phyloP scores from a whole-genome alignment of 768 basidiomycete genomes.

The Rhizopogon rudus region DNA sequence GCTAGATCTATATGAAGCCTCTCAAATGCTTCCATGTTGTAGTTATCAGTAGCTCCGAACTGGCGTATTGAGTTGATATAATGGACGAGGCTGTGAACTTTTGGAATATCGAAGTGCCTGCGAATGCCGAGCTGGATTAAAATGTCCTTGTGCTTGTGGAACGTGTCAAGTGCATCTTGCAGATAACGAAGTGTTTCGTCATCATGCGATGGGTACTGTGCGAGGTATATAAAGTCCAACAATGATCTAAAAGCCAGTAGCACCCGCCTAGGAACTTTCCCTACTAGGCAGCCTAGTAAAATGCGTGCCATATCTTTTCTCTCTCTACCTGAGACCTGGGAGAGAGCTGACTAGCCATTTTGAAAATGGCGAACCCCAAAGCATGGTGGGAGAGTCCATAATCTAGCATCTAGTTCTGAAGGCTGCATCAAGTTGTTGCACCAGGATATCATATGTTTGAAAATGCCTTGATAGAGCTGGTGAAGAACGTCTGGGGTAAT shows the following conservation, averaged over 20 bases:
- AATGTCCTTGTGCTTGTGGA: slow-evolving; percentile 11
- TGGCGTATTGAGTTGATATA: slow-evolving; percentile 5
- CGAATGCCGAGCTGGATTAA: slow-evolving; percentile 7
- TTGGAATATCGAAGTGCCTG: slow-evolving; percentile 7
- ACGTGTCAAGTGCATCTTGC: slow-evolving; percentile 1
- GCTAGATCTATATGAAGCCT: slow-evolving; percentile 33
- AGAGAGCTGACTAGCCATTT: too few relatives aligned
- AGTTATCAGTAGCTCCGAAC: slow-evolving; percentile 34
- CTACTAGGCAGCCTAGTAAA: slow-evolving; percentile 19
- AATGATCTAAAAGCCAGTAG: slow-evolving; percentile 26
- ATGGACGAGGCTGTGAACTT: slow-evolving; percentile 6
- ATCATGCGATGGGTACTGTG: slow-evolving; percentile 30
- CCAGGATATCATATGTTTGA: slow-evolving; percentile 24
- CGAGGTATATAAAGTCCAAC: slow-evolving; percentile 33
- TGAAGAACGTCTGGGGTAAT: slow-evolving; percentile 23
- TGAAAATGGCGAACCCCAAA: too few relatives aligned
- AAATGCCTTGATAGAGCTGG: slow-evolving; percentile 22
- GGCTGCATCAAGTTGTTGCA: too few relatives aligned
- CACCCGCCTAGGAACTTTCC: slow-evolving; percentile 20
- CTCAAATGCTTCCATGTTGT: slow-evolving; percentile 27
- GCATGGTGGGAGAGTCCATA: too few relatives aligned
- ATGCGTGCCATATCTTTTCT: too few relatives aligned
- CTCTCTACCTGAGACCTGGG: too few relatives aligned
- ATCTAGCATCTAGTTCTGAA: too few relatives aligned
- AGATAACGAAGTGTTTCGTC: slow-evolving; percentile 19